A percentile compares a stretch with the other conserved stretches of the same genome.
phyloP scores from a whole-genome alignment of 208 protist genomes.

The Naegleria gruberi region DNA sequence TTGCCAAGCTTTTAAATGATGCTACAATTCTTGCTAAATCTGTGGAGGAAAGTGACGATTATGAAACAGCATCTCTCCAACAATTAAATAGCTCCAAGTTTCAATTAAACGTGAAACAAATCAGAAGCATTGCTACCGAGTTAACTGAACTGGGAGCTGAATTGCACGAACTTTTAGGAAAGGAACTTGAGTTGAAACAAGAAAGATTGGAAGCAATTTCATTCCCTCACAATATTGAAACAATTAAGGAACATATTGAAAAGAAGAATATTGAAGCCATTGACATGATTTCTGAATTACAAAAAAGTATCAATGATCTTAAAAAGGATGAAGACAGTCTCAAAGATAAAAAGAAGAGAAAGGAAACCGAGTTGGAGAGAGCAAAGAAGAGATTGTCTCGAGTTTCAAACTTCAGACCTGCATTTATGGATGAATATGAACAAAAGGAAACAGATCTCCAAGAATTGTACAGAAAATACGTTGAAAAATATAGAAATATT shows the following conservation, averaged over 20 bases:
- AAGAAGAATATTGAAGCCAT: conserved; percentile 32
- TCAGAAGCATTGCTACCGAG: conserved; percentile 74
- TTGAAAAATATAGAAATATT: conserved; percentile 83
- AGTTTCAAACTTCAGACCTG: conserved; percentile 74
- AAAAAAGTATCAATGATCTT: conserved; percentile 68
- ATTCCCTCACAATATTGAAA: conserved; percentile 33
- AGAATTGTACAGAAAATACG: conserved; percentile 75
- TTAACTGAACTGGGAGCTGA: conserved; percentile 69
- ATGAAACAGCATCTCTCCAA: conserved; percentile 34
- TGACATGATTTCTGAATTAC: conserved; percentile 34
- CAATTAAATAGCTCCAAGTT: background rate
- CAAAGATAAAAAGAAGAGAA: conserved; percentile 88
- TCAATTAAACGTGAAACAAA: conserved; percentile 55
- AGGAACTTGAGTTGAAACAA: conserved; percentile 56
- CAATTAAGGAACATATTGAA: conserved; percentile 56
- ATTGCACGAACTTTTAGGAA: conserved; percentile 72
- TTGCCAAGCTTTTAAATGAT: conserved; percentile 73
- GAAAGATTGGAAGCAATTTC: background rate
- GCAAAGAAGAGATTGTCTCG: conserved; percentile 74
- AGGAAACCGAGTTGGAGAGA: conserved; percentile 77
- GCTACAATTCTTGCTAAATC: conserved; percentile 42
- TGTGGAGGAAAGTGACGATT: conserved; percentile 52
- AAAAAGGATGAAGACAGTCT: conserved; percentile 75
- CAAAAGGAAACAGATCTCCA: conserved; percentile 76
- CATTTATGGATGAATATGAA: conserved; percentile 86